Base-by-base conservation (phyloP, 306 rosid genomes). In the Purshia tridentata region DNA sequence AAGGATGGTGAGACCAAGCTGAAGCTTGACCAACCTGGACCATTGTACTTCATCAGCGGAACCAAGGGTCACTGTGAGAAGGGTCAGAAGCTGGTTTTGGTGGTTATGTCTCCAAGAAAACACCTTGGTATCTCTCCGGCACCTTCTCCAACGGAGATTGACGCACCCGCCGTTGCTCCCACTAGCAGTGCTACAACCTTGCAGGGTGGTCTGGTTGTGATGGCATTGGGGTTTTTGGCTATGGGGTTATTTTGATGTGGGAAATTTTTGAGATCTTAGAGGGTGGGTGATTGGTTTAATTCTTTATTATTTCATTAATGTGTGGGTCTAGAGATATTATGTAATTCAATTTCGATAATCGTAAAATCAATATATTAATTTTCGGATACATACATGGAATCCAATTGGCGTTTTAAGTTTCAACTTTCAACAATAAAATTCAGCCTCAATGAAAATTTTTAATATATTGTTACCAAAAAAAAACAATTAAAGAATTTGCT, bases 41-140 rank as follows among this genome's bases (percentile, higher is more conserved):
- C 99, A 10, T 85, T 76, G 73, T 89, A 84, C 63, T 94, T 94
- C 90, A 85, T 91, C 35, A 94, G 96, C 70, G 98, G 98, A 41
- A 84, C 72, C 35, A 81, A 85, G 76, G 97, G 90, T 4, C 89
- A 86, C 74, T 94, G 98, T 66, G 85, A 87, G 77, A 84, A 89
- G 80, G 97, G 97, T 11, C 95, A 89, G 81, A 94, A 87, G 87
- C 22, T 94, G 39, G 6, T 71, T 56, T 85, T 94, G 50, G 96
- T 94, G 19, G 99, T 94, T 3, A 15, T 94, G 19, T 53, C 96
- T 65, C 97, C 86, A 9, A 88, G 85, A 67, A 50, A 22, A 53
- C 64, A 46, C 76, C 7, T 16, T 0, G 72, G 69, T 1, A 40
- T 86, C 72, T 85, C 98, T 50, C 92, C 96, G 0, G 91, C 94